Evolutionary conservation across 1,139 yeast species (phyloP).

Genomic region (Saccharomyces hybrid): DNA sequence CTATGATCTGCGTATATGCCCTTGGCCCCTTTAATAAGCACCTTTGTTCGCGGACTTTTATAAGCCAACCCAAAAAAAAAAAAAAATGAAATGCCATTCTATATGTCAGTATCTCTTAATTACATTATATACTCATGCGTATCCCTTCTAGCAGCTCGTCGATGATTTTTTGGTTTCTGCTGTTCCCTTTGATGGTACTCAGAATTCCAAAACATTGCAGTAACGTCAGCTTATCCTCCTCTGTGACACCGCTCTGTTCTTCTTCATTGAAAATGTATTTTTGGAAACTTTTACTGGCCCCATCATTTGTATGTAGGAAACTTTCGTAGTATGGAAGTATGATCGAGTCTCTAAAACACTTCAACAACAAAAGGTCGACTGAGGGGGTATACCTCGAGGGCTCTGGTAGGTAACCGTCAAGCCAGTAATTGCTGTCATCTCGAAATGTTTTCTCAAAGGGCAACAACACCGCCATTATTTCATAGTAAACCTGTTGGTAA

Average conservation of each 20-base stretch:
- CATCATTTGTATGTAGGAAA: conserved; percentile 23
- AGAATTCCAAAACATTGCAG: conserved; percentile 50
- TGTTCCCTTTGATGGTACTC: conserved; percentile 42
- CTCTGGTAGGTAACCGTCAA: conserved; percentile 29
- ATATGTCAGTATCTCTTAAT: no score
- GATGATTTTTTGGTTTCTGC: conserved; percentile 44
- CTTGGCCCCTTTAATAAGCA: not conserved
- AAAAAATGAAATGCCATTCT: not conserved
- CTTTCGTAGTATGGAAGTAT: conserved; percentile 40
- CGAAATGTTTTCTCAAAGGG: conserved; percentile 41
- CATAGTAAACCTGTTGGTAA: conserved; percentile 43
- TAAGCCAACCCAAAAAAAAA: not conserved
- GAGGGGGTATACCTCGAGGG: conserved; percentile 33
- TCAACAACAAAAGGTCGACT: conserved; percentile 25
- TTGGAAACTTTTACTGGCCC: conserved; percentile 22
- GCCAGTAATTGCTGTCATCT: conserved; percentile 12
- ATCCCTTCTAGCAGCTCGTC: conserved; percentile 36
- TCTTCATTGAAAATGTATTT: conserved; percentile 25
- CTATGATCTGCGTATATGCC: not conserved
- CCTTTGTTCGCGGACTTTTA: not conserved
- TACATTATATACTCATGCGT: conserved; percentile 21
- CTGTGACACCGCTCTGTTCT: conserved; percentile 22
- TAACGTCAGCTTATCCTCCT: conserved; percentile 33
- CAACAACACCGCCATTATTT: conserved; percentile 48
- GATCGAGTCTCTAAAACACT: conserved; percentile 42